Percentiles rank a stretch among this genome's conserved stretches.
These are phyloP conservation scores for Zancudomyces culisetae DNA, from an alignment of 371 early-diverging fungal genomes.

Conservation along the genomic window DNA sequence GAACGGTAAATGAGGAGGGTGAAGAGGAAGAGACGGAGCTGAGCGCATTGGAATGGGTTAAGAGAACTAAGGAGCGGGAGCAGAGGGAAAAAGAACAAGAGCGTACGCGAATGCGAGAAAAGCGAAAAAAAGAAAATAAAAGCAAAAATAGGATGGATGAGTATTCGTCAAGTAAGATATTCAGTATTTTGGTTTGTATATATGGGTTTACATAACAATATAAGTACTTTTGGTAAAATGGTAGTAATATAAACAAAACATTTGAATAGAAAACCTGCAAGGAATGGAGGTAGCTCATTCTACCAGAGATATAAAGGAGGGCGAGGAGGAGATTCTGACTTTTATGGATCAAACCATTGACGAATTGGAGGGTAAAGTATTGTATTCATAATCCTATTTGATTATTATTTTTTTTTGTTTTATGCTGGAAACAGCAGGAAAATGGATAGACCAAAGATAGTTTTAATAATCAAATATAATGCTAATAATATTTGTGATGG, in stretches of 20 bases:
- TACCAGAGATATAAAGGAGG: slow-evolving; percentile 44
- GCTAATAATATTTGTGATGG: neutral
- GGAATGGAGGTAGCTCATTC: slow-evolving; percentile 66
- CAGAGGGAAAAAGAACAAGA: neutral
- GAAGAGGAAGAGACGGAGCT: slow-evolving; percentile 34
- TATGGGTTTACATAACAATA: no score
- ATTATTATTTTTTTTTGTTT: neutral
- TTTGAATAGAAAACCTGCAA: slow-evolving; percentile 34
- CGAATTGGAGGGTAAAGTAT: slow-evolving; percentile 8
- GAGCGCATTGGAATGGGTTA: slow-evolving; percentile 41
- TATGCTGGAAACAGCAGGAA: neutral
- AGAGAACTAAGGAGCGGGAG: slow-evolving; percentile 19
- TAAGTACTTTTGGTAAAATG: no score
- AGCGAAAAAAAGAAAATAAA: slow-evolving; percentile 27
- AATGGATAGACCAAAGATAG: neutral
- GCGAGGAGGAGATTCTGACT: slow-evolving; percentile 62
- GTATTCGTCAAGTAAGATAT: neutral
- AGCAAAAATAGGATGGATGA: slow-evolving; percentile 22
- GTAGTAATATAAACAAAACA: no score
- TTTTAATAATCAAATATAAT: no score
- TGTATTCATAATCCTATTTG: neutral
- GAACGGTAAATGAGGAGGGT: slow-evolving; percentile 20
- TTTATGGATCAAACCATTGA: slow-evolving; percentile 54
- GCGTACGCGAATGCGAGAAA: neutral
- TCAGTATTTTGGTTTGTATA: neutral